Evolutionary conservation across 1,139 yeast species (phyloP).

Genomic region (Suhomyces wounanorum): DNA sequence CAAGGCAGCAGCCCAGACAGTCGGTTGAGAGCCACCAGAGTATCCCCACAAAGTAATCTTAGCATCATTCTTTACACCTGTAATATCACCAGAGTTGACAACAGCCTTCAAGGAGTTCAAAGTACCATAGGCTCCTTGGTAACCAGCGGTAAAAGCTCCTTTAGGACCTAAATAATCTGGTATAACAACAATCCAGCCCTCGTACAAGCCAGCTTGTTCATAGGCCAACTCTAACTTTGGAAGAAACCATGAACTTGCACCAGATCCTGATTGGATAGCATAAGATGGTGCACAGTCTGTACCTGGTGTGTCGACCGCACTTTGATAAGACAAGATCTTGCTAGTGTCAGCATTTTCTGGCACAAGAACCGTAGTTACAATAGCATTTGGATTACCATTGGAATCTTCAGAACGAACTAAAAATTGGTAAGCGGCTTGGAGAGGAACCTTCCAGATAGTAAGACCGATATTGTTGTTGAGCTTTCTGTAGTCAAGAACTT

Average conservation of each 20-base stretch:
- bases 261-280: slow-evolving; percentile 26
- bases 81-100: slow-evolving; percentile 22
- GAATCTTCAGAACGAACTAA: slow-evolving; percentile 37
- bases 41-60: slow-evolving; percentile 36
- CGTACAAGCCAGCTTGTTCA: slow-evolving; percentile 19
- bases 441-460: slow-evolving; percentile 16
- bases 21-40: slow-evolving; percentile 39
- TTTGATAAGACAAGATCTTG: slow-evolving; percentile 34
- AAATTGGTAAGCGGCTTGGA: slow-evolving; percentile 32
- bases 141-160: slow-evolving; percentile 32
- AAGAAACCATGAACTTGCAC: slow-evolving; percentile 4
- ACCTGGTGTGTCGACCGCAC: slow-evolving; percentile 36
- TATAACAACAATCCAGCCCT: slow-evolving; percentile 35
- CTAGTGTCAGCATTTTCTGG: slow-evolving; percentile 33
- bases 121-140: slow-evolving; percentile 28
- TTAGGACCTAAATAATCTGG: slow-evolving; percentile 39
- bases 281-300: slow-evolving; percentile 37
- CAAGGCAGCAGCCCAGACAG: slow-evolving; percentile 40
- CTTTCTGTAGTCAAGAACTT: slow-evolving; percentile 27
- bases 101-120: slow-evolving; percentile 33
- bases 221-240: slow-evolving; percentile 13
- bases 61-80: slow-evolving; percentile 27
- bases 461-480: slow-evolving; percentile 2
- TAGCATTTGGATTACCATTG: slow-evolving; percentile 32
- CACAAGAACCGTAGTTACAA: slow-evolving; percentile 33